Evolutionary conservation across 352 stramenopile species (phyloP).

Genomic region (Globisporangium cylindrosporum): DNA sequence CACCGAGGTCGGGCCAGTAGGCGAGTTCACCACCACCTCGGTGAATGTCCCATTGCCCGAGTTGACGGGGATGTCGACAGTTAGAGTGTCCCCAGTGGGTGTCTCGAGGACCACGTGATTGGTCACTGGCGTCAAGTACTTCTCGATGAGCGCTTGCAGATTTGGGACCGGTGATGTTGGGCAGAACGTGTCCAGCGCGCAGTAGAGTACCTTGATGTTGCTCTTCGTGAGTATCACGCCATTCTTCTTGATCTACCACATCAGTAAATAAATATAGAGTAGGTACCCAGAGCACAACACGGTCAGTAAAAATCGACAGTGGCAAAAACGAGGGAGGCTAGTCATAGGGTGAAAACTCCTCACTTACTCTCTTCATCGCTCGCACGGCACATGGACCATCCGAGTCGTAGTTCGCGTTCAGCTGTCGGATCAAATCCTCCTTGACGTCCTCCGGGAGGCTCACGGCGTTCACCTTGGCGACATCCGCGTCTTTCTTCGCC

Average conservation of each 20-base stretch:
- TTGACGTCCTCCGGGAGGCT: conserved; percentile 38
- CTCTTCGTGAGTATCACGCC: conserved; percentile 8
- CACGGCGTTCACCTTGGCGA: conserved; percentile 23
- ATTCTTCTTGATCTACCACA: conserved; percentile 12
- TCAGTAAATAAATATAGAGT: neutral
- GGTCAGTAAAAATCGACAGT: neutral
- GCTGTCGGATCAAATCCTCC: conserved; percentile 27
- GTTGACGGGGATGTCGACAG: neutral
- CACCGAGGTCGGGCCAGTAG: neutral
- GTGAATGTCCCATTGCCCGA: neutral
- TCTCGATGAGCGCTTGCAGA: conserved; percentile 29
- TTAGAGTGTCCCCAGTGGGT: neutral
- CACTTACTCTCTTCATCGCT: conserved; percentile 39
- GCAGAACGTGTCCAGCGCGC: conserved; percentile 27
- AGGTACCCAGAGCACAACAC: neutral
- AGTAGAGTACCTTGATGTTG: conserved; percentile 23
- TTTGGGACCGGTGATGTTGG: conserved; percentile 16
- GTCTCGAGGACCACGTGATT: neutral
- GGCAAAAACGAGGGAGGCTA: neutral
- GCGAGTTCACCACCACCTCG: conserved; percentile 10
- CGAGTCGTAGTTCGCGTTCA: conserved; percentile 37
- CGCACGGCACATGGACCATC: conserved; percentile 35
- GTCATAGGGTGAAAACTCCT: too few relatives aligned
- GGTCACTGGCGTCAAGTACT: conserved; percentile 18
- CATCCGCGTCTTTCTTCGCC: conserved; percentile 21